phyloP scores from a whole-genome alignment of 192 early-diverging fungal genomes.

The Podochytrium sp. region DNA sequence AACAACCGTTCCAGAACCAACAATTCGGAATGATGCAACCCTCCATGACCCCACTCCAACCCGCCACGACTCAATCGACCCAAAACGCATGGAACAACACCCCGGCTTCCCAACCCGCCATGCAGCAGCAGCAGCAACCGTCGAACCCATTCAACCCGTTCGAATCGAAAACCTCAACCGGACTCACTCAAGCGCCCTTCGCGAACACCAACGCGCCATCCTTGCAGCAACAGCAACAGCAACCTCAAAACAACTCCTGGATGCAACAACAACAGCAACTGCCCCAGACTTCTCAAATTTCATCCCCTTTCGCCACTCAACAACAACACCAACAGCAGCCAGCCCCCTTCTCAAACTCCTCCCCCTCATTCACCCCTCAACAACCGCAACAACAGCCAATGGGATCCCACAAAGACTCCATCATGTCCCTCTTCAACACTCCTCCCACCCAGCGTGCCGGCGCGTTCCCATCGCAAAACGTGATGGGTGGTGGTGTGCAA shows the following conservation, averaged over 20 bases:
- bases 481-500: constrained; percentile 9
- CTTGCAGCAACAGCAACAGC: not conserved
- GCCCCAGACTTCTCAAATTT: not conserved
- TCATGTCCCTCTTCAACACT: constrained; percentile 46
- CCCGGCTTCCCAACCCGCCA: not conserved
- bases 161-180: not conserved
- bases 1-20: constrained; percentile 27
- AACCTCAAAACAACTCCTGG: not conserved
- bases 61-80: no score
- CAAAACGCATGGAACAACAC: no score
- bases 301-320: not conserved
- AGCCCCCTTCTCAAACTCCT: not conserved
- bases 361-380: not conserved
- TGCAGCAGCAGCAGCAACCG: not conserved
- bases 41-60: not conserved
- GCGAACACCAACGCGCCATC: not conserved
- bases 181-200: not conserved
- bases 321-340: not conserved
- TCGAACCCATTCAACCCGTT: not conserved
- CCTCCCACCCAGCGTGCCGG: not conserved
- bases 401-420: constrained; percentile 30
- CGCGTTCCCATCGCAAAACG: constrained; percentile 7
- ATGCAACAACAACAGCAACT: not conserved
- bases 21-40: constrained; percentile 7
- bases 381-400: not conserved